Base-by-base conservation (phyloP, 305 asterid species). In the Lippia alba region DNA sequence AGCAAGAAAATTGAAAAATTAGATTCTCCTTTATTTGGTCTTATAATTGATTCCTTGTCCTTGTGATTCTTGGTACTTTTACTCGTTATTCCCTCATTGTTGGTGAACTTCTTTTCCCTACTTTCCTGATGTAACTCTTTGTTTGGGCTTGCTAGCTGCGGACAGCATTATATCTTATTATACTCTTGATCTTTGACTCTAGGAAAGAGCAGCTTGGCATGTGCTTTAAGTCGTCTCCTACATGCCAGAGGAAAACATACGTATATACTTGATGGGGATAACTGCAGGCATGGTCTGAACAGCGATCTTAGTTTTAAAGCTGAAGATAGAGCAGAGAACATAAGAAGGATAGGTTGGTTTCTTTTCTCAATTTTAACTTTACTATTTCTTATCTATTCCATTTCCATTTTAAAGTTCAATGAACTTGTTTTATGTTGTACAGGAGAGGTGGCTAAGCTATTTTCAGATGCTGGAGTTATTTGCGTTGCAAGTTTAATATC, bases 391-490 rank as follows among this genome's bases (percentile, higher is more conserved):
- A 34, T 34, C 18, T 64, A 0, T 69, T 61, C 61, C 17, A 46
- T 11, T 32, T 55, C 55, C 61, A 50, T 14, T 53, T 71, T 34
- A 17, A 49, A 61, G 61, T 30, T 75, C 41, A 55, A 61, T 50
- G 9, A 11, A 20, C 41, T 75, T 71, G 32, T 51, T 69, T 74
- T 48, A 53, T 58, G 46, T 45, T 54, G 24, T 56, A 54, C 78
- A 95, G 99, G 99, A 20, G 98, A 95, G 85, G 99, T 92, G 61
- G 96, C 96, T 30, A 95, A 95, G 92, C 96, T 95, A 73, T 95
- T 95, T 76, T 90, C 96, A n/a, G 99, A 95, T 84, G 93, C 99
- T 82, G 99, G 99, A 70, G 81, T 92, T 33, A 92, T 95, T 74
- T 92, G 98, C 83, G 90, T 95, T 73, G 99, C 98, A 41, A 89